Conservation (phyloP, 2,329 filamentous ascomycete species). For the Xylaria sp. region DNA sequence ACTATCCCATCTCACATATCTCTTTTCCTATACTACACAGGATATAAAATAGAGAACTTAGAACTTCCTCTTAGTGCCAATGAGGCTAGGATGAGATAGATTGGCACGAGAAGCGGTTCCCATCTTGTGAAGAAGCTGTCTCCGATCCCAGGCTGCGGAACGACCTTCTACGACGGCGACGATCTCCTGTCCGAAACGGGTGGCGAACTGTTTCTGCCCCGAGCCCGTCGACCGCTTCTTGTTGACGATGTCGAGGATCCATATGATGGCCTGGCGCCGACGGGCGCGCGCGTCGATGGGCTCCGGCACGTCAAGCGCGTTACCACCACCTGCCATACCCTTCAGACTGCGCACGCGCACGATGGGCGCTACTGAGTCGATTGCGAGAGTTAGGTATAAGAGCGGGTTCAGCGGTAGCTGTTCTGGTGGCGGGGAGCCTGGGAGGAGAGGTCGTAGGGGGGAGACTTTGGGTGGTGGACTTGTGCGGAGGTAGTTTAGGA, state of each 20-base stretch:
- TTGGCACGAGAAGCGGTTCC: slow-evolving; percentile 84
- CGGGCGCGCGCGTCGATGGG: slow-evolving; percentile 81
- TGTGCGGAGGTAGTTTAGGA: slow-evolving; percentile 87
- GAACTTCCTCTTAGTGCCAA: slow-evolving; percentile 48
- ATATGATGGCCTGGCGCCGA: slow-evolving; percentile 80
- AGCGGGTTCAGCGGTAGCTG: slow-evolving; percentile 90
- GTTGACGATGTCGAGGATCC: slow-evolving; percentile 87
- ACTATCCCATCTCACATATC: neutral
- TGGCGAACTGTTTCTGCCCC: slow-evolving; percentile 77
- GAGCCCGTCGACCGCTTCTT: slow-evolving; percentile 79
- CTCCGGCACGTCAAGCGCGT: slow-evolving; percentile 81
- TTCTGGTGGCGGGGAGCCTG: slow-evolving; percentile 77
- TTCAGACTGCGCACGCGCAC: slow-evolving; percentile 80
- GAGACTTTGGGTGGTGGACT: slow-evolving; percentile 81
- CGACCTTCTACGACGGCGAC: slow-evolving; percentile 87
- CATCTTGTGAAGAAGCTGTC: slow-evolving; percentile 80
- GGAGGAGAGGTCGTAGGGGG: slow-evolving; percentile 75
- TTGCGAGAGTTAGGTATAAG: slow-evolving; percentile 86
- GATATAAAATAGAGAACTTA: too few species aligned
- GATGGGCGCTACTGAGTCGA: slow-evolving; percentile 92
- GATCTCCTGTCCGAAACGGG: slow-evolving; percentile 85
- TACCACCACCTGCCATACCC: slow-evolving; percentile 86
- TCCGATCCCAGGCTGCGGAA: slow-evolving; percentile 85
- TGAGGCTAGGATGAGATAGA: slow-evolving; percentile 53
- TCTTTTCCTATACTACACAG: neutral